A percentile compares a stretch with the other conserved stretches of the same genome.
Evolutionary conservation across 2,329 filamentous ascomycete genomes (phyloP).

Genomic region (Claviceps citrina): DNA sequence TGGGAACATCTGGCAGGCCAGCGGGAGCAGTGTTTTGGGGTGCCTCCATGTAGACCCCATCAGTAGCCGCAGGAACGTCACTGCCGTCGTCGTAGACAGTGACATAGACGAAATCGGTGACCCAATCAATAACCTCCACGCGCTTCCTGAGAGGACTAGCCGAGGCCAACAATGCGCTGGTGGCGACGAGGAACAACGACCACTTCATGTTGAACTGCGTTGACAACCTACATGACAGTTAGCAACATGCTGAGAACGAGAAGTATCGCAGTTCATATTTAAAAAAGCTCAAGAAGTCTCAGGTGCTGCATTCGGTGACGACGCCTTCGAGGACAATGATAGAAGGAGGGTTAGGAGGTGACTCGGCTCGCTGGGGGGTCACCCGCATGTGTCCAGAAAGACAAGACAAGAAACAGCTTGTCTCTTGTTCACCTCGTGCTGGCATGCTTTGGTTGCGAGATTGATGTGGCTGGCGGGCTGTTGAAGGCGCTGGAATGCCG

Average conservation of each 20-base stretch:
- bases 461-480: slow-evolving; percentile 1
- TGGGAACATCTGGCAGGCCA: not conserved
- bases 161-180: slow-evolving; percentile 30
- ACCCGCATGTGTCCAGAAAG: too few relatives aligned
- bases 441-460: slow-evolving; percentile 1
- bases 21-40: slow-evolving; percentile 5
- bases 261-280: not conserved
- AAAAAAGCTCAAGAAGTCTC: too few relatives aligned
- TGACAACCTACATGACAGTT: not conserved
- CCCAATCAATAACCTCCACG: slow-evolving; percentile 23
- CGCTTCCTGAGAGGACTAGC: slow-evolving; percentile 30
- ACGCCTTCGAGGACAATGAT: not conserved
- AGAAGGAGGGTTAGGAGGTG: not conserved
- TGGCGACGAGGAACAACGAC: slow-evolving; percentile 28
- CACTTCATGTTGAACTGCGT: slow-evolving; percentile 28
- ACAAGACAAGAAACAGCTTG: too few relatives aligned
- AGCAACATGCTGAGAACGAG: not conserved
- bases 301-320: not conserved
- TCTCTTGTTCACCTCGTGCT: not conserved
- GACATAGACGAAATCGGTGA: slow-evolving; percentile 28
- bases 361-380: too few relatives aligned
- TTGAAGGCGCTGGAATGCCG: slow-evolving; percentile 1
- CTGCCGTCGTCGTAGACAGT: slow-evolving; percentile 24
- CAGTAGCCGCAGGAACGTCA: not conserved
- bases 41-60: slow-evolving; percentile 2